A percentile compares a stretch with the other conserved stretches of the same genome.
Conservation (phyloP, 2,329 filamentous ascomycete genomes). For the Aureobasidium subglaciale region DNA sequence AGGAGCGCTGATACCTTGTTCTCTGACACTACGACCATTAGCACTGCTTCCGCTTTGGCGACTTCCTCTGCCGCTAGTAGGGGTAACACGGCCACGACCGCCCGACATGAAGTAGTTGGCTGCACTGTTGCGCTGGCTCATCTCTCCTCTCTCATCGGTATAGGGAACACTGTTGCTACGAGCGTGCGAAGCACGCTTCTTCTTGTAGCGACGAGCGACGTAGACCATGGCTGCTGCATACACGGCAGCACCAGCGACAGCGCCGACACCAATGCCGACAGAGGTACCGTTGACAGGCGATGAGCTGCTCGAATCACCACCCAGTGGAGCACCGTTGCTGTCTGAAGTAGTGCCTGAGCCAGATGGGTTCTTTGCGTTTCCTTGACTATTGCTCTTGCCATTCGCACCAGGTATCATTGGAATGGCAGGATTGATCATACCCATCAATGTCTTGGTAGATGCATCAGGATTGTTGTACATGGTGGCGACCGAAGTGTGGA, state of each 20-base stretch:
- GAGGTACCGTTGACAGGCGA: constrained; percentile 57
- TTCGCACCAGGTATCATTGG: constrained; percentile 51
- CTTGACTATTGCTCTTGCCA: constrained; percentile 35
- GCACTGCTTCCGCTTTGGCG: constrained; percentile 33
- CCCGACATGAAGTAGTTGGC: constrained; percentile 58
- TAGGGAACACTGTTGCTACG: constrained; percentile 70
- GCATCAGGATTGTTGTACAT: constrained; percentile 65
- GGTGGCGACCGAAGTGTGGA: constrained; percentile 63
- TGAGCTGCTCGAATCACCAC: constrained; percentile 43
- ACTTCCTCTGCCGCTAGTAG: constrained; percentile 35
- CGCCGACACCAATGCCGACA: constrained; percentile 66
- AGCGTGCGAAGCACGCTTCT: constrained; percentile 57
- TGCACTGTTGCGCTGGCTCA: constrained; percentile 34
- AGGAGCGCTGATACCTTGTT: constrained; percentile 75
- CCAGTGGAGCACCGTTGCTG: constrained; percentile 44
- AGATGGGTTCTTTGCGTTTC: constrained; percentile 33
- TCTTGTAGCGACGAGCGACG: constrained; percentile 81
- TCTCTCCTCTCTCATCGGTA: constrained; percentile 50
- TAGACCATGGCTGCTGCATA: constrained; percentile 94
- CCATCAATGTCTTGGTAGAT: constrained; percentile 66
- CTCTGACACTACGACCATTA: constrained; percentile 51
- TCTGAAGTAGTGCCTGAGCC: constrained; percentile 27
- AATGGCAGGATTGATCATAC: constrained; percentile 77
- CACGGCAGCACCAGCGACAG: constrained; percentile 70
- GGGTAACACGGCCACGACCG: constrained; percentile 41